Evolutionary conservation across 2,329 filamentous ascomycete genomes (phyloP).

Genomic region (Pyrenophora tritici-repentis): DNA sequence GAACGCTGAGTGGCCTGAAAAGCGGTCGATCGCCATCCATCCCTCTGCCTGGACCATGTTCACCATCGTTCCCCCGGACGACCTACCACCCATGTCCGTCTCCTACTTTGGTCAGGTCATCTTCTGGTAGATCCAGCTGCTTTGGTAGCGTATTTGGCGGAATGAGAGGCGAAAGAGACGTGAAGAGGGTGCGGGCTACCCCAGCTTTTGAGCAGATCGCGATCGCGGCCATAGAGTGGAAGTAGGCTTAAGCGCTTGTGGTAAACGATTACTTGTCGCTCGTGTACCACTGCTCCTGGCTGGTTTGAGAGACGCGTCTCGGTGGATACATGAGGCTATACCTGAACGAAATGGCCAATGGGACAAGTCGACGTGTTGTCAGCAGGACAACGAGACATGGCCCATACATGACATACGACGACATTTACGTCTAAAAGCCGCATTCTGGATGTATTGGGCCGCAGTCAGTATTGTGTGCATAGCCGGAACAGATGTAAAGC

Average conservation of each 20-base stretch:
- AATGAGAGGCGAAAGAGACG: slow-evolving; percentile 12
- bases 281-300: slow-evolving; percentile 37
- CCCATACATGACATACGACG: slow-evolving; percentile 27
- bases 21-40: slow-evolving; percentile 41
- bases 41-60: slow-evolving; percentile 8
- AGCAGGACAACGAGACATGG: slow-evolving; percentile 23
- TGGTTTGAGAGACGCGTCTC: slow-evolving; percentile 27
- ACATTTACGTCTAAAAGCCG: slow-evolving; percentile 21
- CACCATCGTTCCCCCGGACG: slow-evolving; percentile 14
- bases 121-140: background rate
- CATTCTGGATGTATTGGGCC: slow-evolving; percentile 37
- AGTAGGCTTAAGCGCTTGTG: slow-evolving; percentile 42
- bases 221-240: slow-evolving; percentile 25
- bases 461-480: slow-evolving; percentile 39
- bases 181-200: slow-evolving; percentile 26
- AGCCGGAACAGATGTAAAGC: slow-evolving; percentile 40
- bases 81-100: slow-evolving; percentile 14
- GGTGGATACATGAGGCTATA: slow-evolving; percentile 21
- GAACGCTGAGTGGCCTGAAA: slow-evolving; percentile 50
- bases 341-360: slow-evolving; percentile 32
- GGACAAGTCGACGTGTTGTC: slow-evolving; percentile 27
- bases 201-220: slow-evolving; percentile 31
- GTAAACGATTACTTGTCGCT: slow-evolving; percentile 29
- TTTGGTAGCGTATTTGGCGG: too few relatives aligned
- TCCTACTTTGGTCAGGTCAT: slow-evolving; percentile 11